Evolutionary conservation across 345 rosid species (phyloP), one percentile per base, ranked within the genome.

Genomic region (Cardamine occulta): DNA sequence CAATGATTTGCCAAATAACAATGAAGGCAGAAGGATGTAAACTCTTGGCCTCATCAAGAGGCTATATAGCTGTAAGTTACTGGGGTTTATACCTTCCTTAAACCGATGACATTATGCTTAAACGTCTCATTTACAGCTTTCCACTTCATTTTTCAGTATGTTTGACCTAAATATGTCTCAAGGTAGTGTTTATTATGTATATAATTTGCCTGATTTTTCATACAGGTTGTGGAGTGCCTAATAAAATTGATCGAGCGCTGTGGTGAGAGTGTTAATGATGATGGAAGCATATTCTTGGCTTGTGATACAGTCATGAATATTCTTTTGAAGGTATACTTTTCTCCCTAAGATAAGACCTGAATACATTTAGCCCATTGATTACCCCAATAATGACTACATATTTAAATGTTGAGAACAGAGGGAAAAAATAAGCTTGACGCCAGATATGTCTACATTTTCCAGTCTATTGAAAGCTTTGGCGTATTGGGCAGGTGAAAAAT

Each of bases 1-100:
- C 97, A 55, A 74, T 95, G 90, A 84, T 95, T 51, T 95, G 96
- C 78, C 97, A 95, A 83, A 83, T 86, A 51, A 89, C 97, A 56
- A 85, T 87, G 97, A 26, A 83, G 21, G 35, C 73, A 55, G 96
- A 84, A 70, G 99, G 97, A 78, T 86, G 93, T 70, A 80, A 75
- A 72, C 79, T 81, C 72, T 58, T 92, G 84, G 85, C 80, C 31
- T 72, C 84, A 55, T 86, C 88, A 58, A 86, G 91, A 75, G 87
- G 88, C 17, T 83, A 85, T 78, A 79, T 83, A 74, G 80, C 85
- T 66, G 98, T 90, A 80, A 85, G 96, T 84, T n/a, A 29, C 66
- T 42, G 18, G 19, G 55, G 37, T 72, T 58, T 75, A 29, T 52
- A 47, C 15, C 63, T 54, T 62, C 24, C 47, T 21, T 54, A 51